Base-by-base conservation (phyloP, 495 filamentous ascomycete genomes). In the Clohesyomyces aquaticus region DNA sequence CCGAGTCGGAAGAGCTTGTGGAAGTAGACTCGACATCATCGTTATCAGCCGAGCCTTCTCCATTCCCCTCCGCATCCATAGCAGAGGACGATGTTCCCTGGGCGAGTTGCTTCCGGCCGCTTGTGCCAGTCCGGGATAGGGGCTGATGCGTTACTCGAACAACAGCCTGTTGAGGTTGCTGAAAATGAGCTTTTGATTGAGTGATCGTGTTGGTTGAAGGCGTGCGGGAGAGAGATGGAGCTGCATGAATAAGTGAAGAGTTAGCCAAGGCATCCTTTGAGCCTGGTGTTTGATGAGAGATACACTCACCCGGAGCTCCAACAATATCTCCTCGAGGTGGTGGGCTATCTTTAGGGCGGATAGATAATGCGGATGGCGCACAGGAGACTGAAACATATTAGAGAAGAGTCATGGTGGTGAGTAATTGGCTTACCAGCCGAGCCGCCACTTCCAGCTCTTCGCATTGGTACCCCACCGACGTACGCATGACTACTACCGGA, bases 281-380 rank as follows among this genome's bases (percentile, higher is more conserved):
- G 12, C 1, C n/a, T 18, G 27, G 21, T 29, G 9, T 19, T 57
- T 28, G 3, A 23, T 10, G 38, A 76, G 75, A 14, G 68, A 43
- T 66, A 66, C 35, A 65, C 9, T 74, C 77, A 19, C 75, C 76
- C 1, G 79, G 71, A 3, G 66, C 53, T 56, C 67, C 73, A n/a
- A n/a, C n/a, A 53, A 38, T 69, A 29, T 82, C 83, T 55, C 79
- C 79, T 70, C 79, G 79, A 32, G 78, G 77, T 3, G 82, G 68
- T 9, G 81, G 79, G 22, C 79, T 79, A 18, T 90, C 88, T 70
- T 81, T 89, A 26, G 78, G 76, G 16, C 88, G 84, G 28, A 85
- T 76, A 3, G 85, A 84, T 28, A 91, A 77, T 1, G 86, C 78
- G 12, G 86, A 89, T 0, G 87, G 83, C 26, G 77, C 76, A 53